phyloP scores from a whole-genome alignment of 257 asterid genomes.

The Gentiana straminea region DNA sequence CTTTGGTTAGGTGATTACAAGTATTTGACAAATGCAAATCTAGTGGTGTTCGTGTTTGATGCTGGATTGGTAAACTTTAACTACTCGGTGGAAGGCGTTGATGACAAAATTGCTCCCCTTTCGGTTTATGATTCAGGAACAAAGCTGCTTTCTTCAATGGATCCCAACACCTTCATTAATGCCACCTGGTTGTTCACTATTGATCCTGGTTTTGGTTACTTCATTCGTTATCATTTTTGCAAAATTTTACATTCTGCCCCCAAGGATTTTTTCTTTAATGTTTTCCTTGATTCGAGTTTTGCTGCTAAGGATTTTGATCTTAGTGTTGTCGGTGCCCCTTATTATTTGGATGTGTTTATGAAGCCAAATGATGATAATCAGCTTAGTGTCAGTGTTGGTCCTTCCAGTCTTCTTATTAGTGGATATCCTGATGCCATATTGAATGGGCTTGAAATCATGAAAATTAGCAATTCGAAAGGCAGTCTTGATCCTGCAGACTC shows the following conservation, averaged over 20 bases:
- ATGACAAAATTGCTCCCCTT: conserved; percentile 19
- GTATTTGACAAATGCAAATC: conserved; percentile 6
- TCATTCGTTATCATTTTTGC: conserved; percentile 30
- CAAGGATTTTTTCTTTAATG: conserved; percentile 12
- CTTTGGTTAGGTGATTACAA: conserved; percentile 22
- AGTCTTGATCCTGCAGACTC: conserved; percentile 28
- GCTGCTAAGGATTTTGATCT: conserved; percentile 22
- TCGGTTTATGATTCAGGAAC: conserved; percentile 27
- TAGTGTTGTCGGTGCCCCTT: conserved; percentile 18
- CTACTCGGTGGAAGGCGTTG: conserved; percentile 13
- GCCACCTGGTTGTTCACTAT: conserved; percentile 27
- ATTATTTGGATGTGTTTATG: conserved; percentile 19
- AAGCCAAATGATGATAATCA: conserved; percentile 1
- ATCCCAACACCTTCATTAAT: conserved; percentile 10
- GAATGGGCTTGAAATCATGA: conserved; percentile 41
- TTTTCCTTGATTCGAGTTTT: conserved; percentile 17
- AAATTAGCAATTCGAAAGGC: conserved; percentile 21
- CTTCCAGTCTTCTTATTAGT: conserved; percentile 6
- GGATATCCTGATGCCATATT: conserved; percentile 20
- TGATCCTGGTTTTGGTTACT: conserved; percentile 30
- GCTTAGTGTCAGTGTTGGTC: conserved; percentile 22
- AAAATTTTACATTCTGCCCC: conserved; percentile 12
- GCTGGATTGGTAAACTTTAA: conserved; percentile 20
- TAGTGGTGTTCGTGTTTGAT: conserved; percentile 10
- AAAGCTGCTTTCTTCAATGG: conserved; percentile 4